phyloP scores from a whole-genome alignment of 2,329 filamentous ascomycete genomes.

The Monilinia polystroma region DNA sequence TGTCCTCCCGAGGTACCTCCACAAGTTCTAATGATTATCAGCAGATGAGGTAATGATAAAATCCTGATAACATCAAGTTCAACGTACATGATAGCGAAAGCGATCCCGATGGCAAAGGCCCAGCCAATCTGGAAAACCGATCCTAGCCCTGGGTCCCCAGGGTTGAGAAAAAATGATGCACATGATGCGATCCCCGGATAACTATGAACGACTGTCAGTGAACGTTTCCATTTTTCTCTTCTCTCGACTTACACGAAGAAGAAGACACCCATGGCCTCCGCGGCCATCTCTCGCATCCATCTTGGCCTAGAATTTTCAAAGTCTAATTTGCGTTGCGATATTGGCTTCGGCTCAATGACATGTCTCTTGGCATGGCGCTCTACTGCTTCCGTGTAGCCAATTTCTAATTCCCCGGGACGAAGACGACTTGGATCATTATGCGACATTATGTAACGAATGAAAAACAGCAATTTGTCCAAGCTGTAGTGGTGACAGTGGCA shows the following conservation, averaged over 20 bases:
- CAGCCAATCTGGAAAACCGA: constrained; percentile 55
- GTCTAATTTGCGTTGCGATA: constrained; percentile 54
- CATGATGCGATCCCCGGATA: constrained; percentile 54
- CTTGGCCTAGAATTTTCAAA: constrained; percentile 54
- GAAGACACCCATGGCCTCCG: constrained; percentile 57
- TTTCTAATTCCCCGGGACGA: constrained; percentile 44
- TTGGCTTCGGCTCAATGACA: constrained; percentile 50
- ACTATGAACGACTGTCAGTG: constrained; percentile 30
- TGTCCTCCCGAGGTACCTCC: constrained; percentile 55
- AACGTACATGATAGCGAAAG: constrained; percentile 53
- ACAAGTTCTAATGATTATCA: constrained; percentile 42
- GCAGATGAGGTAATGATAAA: background rate
- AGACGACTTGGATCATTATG: constrained; percentile 30
- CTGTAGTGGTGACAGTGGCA: constrained; percentile 1
- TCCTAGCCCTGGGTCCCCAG: constrained; percentile 46
- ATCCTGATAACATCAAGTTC: background rate
- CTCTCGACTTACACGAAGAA: constrained; percentile 47
- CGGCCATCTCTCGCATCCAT: constrained; percentile 55
- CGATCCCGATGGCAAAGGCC: constrained; percentile 57
- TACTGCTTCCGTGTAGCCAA: constrained; percentile 54
- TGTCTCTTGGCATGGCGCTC: constrained; percentile 51
- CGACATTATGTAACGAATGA: constrained; percentile 11
- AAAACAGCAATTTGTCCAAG: constrained; percentile 1
- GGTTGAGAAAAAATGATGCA: constrained; percentile 51
- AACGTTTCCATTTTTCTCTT: background rate